Percentiles rank a stretch among this genome's conserved stretches.
These are phyloP conservation scores for Posidonia australis DNA, from an alignment of 106 monocot genomes.

Conservation along the genomic window DNA sequence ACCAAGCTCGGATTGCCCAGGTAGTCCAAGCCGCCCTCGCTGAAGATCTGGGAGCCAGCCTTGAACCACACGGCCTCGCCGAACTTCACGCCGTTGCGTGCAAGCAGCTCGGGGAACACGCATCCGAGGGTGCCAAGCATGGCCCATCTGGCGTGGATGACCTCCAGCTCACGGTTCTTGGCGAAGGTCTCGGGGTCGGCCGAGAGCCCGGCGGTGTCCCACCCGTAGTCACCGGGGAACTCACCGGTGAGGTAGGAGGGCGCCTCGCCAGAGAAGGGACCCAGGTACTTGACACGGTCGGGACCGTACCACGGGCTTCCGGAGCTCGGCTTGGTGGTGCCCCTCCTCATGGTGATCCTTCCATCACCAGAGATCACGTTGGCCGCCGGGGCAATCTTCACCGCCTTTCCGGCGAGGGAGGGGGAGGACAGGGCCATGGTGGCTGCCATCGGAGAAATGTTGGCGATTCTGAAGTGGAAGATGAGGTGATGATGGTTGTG, in stretches of 20 bases:
- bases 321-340: slow-evolving; percentile 20
- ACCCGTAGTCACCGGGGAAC: slow-evolving; percentile 41
- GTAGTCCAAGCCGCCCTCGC: too few relatives aligned
- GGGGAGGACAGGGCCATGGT: slow-evolving; percentile 18
- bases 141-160: slow-evolving; percentile 23
- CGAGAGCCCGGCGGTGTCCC: slow-evolving; percentile 24
- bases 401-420: slow-evolving; percentile 12
- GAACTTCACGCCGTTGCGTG: slow-evolving; percentile 28
- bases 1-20: too few relatives aligned
- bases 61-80: slow-evolving; percentile 20
- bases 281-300: slow-evolving; percentile 27
- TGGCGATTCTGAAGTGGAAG: background rate
- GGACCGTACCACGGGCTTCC: slow-evolving; percentile 25
- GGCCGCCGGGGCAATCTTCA: slow-evolving; percentile 8
- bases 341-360: slow-evolving; percentile 17
- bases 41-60: slow-evolving; percentile 16
- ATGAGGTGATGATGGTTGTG: too few relatives aligned
- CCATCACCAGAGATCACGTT: slow-evolving; percentile 11
- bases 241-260: slow-evolving; percentile 44
- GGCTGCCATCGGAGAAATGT: slow-evolving; percentile 6
- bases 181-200: slow-evolving; percentile 27
- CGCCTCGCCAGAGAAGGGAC: slow-evolving; percentile 36
- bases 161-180: slow-evolving; percentile 24
- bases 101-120: slow-evolving; percentile 22
- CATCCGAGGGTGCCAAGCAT: slow-evolving; percentile 22